Conservation (phyloP, 495 filamentous ascomycete genomes). For the Penicillium nucicola region DNA sequence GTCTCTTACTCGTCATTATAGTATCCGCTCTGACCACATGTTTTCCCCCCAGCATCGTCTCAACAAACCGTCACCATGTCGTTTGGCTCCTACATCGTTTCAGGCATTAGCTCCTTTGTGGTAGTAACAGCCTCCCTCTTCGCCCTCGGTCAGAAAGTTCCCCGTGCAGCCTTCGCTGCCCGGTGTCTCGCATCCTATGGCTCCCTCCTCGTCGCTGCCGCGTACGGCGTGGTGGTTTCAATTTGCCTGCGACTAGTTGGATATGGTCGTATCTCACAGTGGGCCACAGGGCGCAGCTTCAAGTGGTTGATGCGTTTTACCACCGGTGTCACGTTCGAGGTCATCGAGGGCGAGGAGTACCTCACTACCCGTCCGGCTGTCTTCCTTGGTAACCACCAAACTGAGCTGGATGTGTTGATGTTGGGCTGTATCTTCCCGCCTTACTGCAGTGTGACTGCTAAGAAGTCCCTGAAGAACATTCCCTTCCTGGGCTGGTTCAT, state of each 20-base stretch:
- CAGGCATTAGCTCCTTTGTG: constrained; percentile 54
- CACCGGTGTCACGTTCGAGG: constrained; percentile 76
- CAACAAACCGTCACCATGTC: constrained; percentile 32
- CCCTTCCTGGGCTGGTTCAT: constrained; percentile 98
- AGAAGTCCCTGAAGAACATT: constrained; percentile 73
- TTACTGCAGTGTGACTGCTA: constrained; percentile 91
- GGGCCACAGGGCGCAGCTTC: constrained; percentile 77
- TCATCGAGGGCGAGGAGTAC: constrained; percentile 63
- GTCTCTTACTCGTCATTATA: not conserved
- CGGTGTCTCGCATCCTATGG: constrained; percentile 70
- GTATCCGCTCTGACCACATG: not conserved
- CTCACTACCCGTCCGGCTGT: constrained; percentile 77
- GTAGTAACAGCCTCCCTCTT: constrained; percentile 56
- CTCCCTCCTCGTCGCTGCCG: constrained; percentile 59
- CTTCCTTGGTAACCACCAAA: constrained; percentile 92
- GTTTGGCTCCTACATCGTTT: constrained; percentile 42
- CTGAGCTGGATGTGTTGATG: constrained; percentile 90
- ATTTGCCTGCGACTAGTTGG: constrained; percentile 68
- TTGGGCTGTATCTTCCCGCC: constrained; percentile 82
- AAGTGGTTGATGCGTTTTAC: constrained; percentile 72
- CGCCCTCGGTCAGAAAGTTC: constrained; percentile 51
- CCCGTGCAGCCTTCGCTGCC: constrained; percentile 63
- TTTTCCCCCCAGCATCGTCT: not conserved
- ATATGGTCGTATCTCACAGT: constrained; percentile 75
- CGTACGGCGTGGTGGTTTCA: constrained; percentile 75